phyloP scores from a whole-genome alignment of 805 yeast species.

The Naumovozyma castellii region DNA sequence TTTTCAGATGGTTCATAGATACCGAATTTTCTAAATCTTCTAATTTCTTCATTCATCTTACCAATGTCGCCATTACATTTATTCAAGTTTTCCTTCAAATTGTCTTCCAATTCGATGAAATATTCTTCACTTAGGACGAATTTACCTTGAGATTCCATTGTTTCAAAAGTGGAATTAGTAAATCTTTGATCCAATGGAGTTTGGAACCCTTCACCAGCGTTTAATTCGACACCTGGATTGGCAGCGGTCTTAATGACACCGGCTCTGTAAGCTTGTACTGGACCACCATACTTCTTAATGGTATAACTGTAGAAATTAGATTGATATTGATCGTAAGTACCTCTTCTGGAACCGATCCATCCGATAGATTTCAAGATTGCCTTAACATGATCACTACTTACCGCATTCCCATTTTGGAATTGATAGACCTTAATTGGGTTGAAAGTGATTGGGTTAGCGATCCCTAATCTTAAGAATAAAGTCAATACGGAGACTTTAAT shows the following conservation, averaged over 20 bases:
- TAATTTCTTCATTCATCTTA: constrained; percentile 34
- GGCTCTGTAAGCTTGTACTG: constrained; percentile 62
- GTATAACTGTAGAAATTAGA: constrained; percentile 55
- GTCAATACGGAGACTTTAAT: constrained; percentile 51
- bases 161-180: constrained; percentile 30
- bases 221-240: constrained; percentile 50
- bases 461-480: constrained; percentile 53
- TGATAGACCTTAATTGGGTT: constrained; percentile 30
- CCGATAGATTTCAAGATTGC: constrained; percentile 55
- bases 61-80: constrained; percentile 32
- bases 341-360: constrained; percentile 90
- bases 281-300: constrained; percentile 61
- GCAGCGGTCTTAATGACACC: constrained; percentile 57
- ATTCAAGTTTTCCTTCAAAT: constrained; percentile 34
- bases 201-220: constrained; percentile 77
- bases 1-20: constrained; percentile 41
- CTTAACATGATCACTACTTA: constrained; percentile 26
- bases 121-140: constrained; percentile 50
- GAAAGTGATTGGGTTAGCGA: constrained; percentile 64
- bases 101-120: constrained; percentile 40
- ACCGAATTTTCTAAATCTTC: constrained; percentile 60
- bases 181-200: constrained; percentile 41
- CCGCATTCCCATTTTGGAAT: constrained; percentile 26
- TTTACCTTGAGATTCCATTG: constrained; percentile 33
- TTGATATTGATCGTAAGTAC: constrained; percentile 59